phyloP scores from a whole-genome alignment of 179 eudicot genomes.

The Beta macrorhiza region DNA sequence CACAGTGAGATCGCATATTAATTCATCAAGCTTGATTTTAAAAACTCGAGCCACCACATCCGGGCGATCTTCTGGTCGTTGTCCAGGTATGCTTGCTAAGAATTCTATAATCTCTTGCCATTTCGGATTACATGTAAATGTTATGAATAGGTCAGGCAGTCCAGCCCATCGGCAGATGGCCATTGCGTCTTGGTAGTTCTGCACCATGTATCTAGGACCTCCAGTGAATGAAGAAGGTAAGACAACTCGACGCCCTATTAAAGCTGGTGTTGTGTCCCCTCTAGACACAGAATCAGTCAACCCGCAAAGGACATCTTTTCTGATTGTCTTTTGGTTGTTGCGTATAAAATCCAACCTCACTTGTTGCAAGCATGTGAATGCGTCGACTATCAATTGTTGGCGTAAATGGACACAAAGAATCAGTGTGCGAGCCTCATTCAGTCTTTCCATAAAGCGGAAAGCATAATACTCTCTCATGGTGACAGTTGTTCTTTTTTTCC shows the following conservation, averaged over 20 bases:
- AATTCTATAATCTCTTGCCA: conserved; percentile 32
- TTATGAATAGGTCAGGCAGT: conserved; percentile 27
- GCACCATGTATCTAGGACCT: conserved; percentile 30
- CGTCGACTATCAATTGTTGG: conserved; percentile 31
- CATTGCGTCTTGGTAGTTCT: conserved; percentile 43
- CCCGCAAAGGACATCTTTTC: too few relatives aligned
- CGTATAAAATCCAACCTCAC: background rate
- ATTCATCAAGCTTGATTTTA: conserved; percentile 26
- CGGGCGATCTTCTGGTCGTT: conserved; percentile 21
- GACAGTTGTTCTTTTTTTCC: background rate
- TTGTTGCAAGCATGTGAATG: conserved; percentile 26
- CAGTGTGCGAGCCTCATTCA: background rate
- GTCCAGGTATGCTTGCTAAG: background rate
- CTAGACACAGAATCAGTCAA: too few relatives aligned
- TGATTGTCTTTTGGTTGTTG: too few relatives aligned
- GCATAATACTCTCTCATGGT: conserved; percentile 32
- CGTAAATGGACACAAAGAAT: background rate
- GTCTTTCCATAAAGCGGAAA: conserved; percentile 19
- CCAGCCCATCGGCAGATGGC: conserved; percentile 29
- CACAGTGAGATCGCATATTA: conserved; percentile 7
- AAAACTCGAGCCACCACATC: conserved; percentile 29
- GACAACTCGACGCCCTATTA: too few relatives aligned
- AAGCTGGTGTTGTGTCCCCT: too few relatives aligned
- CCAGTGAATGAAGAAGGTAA: conserved; percentile 3
- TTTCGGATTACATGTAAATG: conserved; percentile 37